Conservation (phyloP, 1,139 yeast species). For the Debaryomyces udenii region DNA sequence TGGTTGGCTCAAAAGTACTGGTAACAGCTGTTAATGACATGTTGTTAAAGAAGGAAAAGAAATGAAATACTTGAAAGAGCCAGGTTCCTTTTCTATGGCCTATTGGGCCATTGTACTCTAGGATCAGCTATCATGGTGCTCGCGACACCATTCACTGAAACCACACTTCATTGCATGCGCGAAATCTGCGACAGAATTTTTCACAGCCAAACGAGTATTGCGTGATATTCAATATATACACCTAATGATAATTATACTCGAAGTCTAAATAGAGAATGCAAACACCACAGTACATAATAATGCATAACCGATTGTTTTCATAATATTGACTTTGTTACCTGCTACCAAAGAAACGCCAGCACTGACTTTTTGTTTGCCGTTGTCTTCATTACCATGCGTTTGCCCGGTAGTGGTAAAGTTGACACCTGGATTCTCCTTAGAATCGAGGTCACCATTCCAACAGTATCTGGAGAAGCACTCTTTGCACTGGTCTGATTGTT, state of each 20-base stretch:
- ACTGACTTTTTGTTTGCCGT: constrained; percentile 14
- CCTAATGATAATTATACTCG: not conserved
- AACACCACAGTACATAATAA: constrained; percentile 16
- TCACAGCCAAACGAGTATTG: not conserved
- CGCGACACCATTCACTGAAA: too few relatives aligned
- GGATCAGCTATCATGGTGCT: too few relatives aligned
- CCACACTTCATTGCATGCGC: too few relatives aligned
- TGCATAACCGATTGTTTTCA: constrained; percentile 17
- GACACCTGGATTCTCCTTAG: constrained; percentile 26
- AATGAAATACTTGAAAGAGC: too few relatives aligned
- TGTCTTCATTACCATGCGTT: constrained; percentile 36
- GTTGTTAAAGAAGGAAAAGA: too few relatives aligned
- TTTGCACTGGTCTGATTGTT: constrained; percentile 72
- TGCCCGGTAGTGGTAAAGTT: constrained; percentile 53
- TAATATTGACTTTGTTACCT: constrained; percentile 10
- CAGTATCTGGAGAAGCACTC: constrained; percentile 75
- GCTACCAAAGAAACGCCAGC: constrained; percentile 18
- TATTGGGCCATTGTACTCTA: too few relatives aligned
- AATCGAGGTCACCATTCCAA: constrained; percentile 65
- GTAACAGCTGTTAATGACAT: not conserved
- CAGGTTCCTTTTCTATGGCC: too few relatives aligned
- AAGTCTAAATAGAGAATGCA: constrained; percentile 1
- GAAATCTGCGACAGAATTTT: not conserved
- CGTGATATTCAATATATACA: not conserved
- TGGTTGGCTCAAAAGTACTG: too few relatives aligned